A percentile compares a stretch with the other conserved stretches of the same genome.
Conservation (phyloP, 2,329 filamentous ascomycete species). For the Fusarium drepaniforme region DNA sequence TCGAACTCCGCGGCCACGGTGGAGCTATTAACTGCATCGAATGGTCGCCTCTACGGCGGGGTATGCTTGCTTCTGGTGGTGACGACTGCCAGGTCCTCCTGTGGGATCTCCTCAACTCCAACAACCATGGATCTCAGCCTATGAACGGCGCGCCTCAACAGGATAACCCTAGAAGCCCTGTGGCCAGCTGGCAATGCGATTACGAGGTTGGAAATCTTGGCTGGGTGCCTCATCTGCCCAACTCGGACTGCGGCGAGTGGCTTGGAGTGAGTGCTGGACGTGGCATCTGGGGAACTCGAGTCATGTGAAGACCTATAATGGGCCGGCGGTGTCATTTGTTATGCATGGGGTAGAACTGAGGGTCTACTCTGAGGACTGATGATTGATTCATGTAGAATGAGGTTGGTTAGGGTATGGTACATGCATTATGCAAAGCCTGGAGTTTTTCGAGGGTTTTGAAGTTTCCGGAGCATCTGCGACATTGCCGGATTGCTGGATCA, state of each 20-base stretch:
- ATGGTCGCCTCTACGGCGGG: constrained; percentile 90
- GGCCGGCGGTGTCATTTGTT: constrained; percentile 30
- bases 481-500: constrained; percentile 34
- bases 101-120: constrained; percentile 87
- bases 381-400: constrained; percentile 42
- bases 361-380: constrained; percentile 16
- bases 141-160: constrained; percentile 63
- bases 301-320: constrained; percentile 45
- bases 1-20: constrained; percentile 91
- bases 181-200: constrained; percentile 86
- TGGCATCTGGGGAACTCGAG: constrained; percentile 81
- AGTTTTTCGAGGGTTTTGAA: constrained; percentile 40
- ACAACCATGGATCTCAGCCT: constrained; percentile 55
- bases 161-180: constrained; percentile 74
- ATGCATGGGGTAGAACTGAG: constrained; percentile 7
- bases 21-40: constrained; percentile 92
- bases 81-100: constrained; percentile 93
- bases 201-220: constrained; percentile 89
- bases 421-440: constrained; percentile 45
- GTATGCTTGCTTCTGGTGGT: constrained; percentile 89
- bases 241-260: constrained; percentile 82
- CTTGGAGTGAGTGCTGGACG: constrained; percentile 84
- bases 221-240: constrained; percentile 82
- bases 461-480: constrained; percentile 38
- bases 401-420: constrained; percentile 38